phyloP scores from a whole-genome alignment of 192 early-diverging fungal species.

The Entophlyctis luteolus region DNA sequence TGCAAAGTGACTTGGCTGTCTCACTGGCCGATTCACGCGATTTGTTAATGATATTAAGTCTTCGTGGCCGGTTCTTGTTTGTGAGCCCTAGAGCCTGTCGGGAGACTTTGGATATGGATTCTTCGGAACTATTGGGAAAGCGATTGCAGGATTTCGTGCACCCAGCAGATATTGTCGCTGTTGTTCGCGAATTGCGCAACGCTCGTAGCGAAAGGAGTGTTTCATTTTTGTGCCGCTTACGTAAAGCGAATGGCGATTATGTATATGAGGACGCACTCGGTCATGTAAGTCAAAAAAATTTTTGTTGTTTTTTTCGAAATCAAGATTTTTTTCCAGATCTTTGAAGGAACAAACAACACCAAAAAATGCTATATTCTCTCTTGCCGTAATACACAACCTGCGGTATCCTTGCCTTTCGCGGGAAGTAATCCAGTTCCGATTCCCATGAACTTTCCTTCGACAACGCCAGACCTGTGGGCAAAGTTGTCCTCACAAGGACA shows the following conservation, averaged over 20 bases:
- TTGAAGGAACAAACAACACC: conserved; percentile 52
- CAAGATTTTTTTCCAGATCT: conserved; percentile 33
- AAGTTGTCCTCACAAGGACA: conserved; percentile 60
- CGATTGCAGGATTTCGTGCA: conserved; percentile 58
- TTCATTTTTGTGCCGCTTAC: conserved; percentile 62
- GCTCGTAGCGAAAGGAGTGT: conserved; percentile 42
- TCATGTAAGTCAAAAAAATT: conserved; percentile 34
- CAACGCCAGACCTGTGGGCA: conserved; percentile 54
- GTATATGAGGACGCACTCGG: conserved; percentile 64
- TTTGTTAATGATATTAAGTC: conserved; percentile 63
- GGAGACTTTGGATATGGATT: conserved; percentile 52
- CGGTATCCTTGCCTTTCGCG: conserved; percentile 11
- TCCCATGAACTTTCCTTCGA: not conserved
- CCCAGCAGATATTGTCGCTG: conserved; percentile 62
- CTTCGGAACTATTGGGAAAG: conserved; percentile 56
- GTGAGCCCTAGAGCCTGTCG: conserved; percentile 41
- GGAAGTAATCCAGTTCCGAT: not conserved
- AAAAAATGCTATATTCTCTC: conserved; percentile 66
- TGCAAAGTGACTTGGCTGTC: conserved; percentile 12
- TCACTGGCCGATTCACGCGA: conserved; percentile 51
- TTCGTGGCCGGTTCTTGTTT: conserved; percentile 67
- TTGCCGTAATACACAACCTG: conserved; percentile 52
- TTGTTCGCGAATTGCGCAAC: conserved; percentile 63
- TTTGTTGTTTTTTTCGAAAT: not conserved
- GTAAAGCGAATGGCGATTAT: conserved; percentile 54